Conservation (phyloP, 2,329 filamentous ascomycete species). For the Pseudocercospora fijiensis region DNA sequence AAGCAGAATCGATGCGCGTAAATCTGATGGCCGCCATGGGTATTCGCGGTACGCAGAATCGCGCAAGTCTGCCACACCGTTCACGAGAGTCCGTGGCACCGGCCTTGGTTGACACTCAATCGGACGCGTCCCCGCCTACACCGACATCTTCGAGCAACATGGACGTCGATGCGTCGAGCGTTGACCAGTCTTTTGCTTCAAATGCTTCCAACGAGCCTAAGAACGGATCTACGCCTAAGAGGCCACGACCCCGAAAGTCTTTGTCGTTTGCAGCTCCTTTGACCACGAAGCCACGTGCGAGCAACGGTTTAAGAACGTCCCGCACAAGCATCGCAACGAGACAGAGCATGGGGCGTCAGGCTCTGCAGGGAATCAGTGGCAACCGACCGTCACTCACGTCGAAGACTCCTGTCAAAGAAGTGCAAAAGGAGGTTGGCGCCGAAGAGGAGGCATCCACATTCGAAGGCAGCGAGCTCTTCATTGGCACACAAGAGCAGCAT, state of each 20-base stretch:
- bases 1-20: slow-evolving; percentile 41
- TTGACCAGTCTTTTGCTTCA: slow-evolving; percentile 29
- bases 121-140: slow-evolving; percentile 21
- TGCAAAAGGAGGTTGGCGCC: slow-evolving; percentile 15
- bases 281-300: slow-evolving; percentile 28
- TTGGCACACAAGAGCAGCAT: slow-evolving; percentile 36
- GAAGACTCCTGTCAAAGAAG: slow-evolving; percentile 29
- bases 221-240: slow-evolving; percentile 44
- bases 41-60: slow-evolving; percentile 18
- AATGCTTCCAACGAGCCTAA: slow-evolving; percentile 32
- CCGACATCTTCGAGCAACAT: slow-evolving; percentile 18
- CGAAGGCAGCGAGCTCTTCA: slow-evolving; percentile 42
- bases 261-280: slow-evolving; percentile 21
- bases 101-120: slow-evolving; percentile 12
- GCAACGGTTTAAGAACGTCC: slow-evolving; percentile 19
- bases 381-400: slow-evolving; percentile 31
- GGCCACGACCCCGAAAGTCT: slow-evolving; percentile 27
- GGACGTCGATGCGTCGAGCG: slow-evolving; percentile 20
- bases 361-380: slow-evolving; percentile 29
- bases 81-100: slow-evolving; percentile 19
- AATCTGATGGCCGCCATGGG: slow-evolving; percentile 43
- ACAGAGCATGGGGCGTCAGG: slow-evolving; percentile 20
- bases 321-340: slow-evolving; percentile 20
- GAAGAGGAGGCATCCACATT: slow-evolving; percentile 38
- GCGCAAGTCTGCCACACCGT: slow-evolving; percentile 24